Evolutionary conservation across 2,329 filamentous ascomycete species (phyloP), one percentile per base, ranked within the genome.

Genomic region (Epichloe aotearoae): DNA sequence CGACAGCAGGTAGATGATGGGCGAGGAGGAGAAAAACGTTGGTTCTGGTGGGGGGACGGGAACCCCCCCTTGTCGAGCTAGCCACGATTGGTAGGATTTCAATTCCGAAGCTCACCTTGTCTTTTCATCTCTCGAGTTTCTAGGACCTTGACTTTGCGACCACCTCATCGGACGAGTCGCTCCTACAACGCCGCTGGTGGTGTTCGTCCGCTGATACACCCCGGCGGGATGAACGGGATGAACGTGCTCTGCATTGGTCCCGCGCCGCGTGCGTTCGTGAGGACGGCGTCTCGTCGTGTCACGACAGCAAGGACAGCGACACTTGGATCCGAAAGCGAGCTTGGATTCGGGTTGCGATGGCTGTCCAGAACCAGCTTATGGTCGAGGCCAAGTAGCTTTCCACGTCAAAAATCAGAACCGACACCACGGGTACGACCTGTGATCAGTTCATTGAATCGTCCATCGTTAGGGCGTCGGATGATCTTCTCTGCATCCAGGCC

Each of bases 401-500:
- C 41, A 20, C 42, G 43, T 46, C 49, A 33, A 42, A 26, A 12
- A 12, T 20, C 41, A 30, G 54, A 53, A 49, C 41, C 41, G n/a
- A 37, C 43, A 6, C 43, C 52, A 17, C 43, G 50, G 48, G 30
- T 47, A 38, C 49, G 42, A 10, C 12, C 33, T 5, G 38, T 10
- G 17, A 14, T n/a, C n/a, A 23, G 30, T 37, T n/a, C 48, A n/a
- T 19, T 36, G 17, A 30, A 42, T 11, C 12, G 41, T 33, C 37
- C 23, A 23, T 54, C 54, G 8, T 58, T 53, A 41, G 56, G 58
- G 26, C 58, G 61, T 51, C 60, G 67, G 43, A 63, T 60, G n/a
- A 57, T 69, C 41, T 69, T 69, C 56, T 61, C 62, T 40, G 59
- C 61, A 47, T 59, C 60, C 38, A 60, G 57, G 49, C 58, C 61